A percentile compares a stretch with the other conserved stretches of the same genome.
Evolutionary conservation across 1,284 basidiomycete species (phyloP).

Genomic region (Meripilus lineatus): DNA sequence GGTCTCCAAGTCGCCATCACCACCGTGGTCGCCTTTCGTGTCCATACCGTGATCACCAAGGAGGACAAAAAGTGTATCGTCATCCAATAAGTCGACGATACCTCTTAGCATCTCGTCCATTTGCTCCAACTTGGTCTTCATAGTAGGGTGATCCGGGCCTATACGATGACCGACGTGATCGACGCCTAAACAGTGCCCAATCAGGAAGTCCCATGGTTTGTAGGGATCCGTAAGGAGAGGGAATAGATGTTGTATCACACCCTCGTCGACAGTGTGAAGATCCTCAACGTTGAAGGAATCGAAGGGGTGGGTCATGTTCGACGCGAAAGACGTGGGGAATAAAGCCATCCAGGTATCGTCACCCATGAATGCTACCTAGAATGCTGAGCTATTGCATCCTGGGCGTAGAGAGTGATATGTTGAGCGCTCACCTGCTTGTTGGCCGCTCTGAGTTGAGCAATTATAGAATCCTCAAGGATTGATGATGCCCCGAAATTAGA

Average conservation of each 20-base stretch:
- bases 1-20: conserved; percentile 85
- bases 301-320: conserved; percentile 75
- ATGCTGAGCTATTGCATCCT: conserved; percentile 12
- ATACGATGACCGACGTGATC: conserved; percentile 97
- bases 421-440: conserved; percentile 58
- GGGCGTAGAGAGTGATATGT: background rate
- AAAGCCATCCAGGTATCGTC: conserved; percentile 96
- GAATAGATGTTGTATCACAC: conserved; percentile 82
- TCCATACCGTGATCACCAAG: conserved; percentile 99
- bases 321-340: conserved; percentile 74
- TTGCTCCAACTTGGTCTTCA: conserved; percentile 82
- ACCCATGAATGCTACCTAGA: conserved; percentile 78
- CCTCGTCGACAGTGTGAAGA: conserved; percentile 91
- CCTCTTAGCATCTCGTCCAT: conserved; percentile 79
- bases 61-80: conserved; percentile 87
- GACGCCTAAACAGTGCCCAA: conserved; percentile 96
- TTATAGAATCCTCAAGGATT: conserved; percentile 84
- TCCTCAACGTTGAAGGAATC: conserved; percentile 99
- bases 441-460: conserved; percentile 53
- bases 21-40: conserved; percentile 90
- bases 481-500: conserved; percentile 87
- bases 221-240: conserved; percentile 57
- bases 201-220: conserved; percentile 76
- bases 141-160: conserved; percentile 83
- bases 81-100: conserved; percentile 65